Evolutionary conservation across 306 rosid species (phyloP).

Genomic region (Lathyrus aphaca): DNA sequence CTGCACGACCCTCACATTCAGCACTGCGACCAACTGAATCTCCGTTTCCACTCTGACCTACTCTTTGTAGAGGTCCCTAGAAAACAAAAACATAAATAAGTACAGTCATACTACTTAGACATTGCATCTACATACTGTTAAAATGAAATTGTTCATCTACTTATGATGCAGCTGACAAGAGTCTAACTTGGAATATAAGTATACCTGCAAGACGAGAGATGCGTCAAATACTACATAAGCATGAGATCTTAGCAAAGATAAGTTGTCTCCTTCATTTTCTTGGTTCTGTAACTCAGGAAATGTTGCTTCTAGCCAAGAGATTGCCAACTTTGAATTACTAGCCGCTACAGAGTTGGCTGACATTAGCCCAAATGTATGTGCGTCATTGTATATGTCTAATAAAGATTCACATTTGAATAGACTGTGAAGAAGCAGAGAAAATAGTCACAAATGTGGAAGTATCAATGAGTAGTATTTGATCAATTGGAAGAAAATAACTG

Average conservation of each 20-base stretch:
- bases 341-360: conserved; percentile 68
- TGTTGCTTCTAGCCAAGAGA: conserved; percentile 91
- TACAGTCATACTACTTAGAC: conserved; percentile 22
- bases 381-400: conserved; percentile 76
- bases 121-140: conserved; percentile 20
- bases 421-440: conserved; percentile 55
- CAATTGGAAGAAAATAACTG: conserved; percentile 26
- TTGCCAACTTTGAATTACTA: conserved; percentile 78
- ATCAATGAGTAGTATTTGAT: conserved; percentile 28
- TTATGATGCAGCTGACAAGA: conserved; percentile 30
- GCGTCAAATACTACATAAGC: conserved; percentile 86
- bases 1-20: conserved; percentile 86
- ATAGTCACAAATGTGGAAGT: conserved; percentile 34
- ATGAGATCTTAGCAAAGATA: conserved; percentile 57
- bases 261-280: conserved; percentile 57
- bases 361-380: conserved; percentile 74
- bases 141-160: conserved; percentile 27
- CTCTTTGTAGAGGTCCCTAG: conserved; percentile 86
- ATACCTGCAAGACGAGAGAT: conserved; percentile 86
- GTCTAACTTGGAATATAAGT: conserved; percentile 27
- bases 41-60: conserved; percentile 62
- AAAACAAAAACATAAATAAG: conserved; percentile 37
- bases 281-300: conserved; percentile 69
- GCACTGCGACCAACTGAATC: conserved; percentile 62
- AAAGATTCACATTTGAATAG: conserved; percentile 75